Base-by-base conservation (phyloP, 2,329 filamentous ascomycete species). In the Trichoderma sp. region DNA sequence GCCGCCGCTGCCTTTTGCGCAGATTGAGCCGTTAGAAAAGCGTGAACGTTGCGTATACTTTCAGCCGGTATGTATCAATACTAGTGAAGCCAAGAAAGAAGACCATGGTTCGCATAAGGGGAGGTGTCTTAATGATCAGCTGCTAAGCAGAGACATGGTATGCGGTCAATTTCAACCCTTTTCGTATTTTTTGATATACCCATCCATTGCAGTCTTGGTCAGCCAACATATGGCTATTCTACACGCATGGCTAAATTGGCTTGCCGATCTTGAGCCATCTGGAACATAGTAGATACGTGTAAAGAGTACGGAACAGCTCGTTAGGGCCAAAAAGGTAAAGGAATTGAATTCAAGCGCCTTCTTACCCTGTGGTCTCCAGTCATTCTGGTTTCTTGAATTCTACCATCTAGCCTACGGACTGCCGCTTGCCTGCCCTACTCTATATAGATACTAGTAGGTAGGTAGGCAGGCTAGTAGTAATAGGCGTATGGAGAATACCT, bases 141-240 rank as follows among this genome's bases (percentile, higher is more conserved):
- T 58, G 51, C 37, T 66, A 49, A n/a, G 21, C 37, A 58, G 32
- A 46, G 52, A 66, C 55, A 28, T 49, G 28, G 52, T 51, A 52
- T 39, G 61, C n/a, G 32, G 37, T 4, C 51, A n/a, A 51, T 52
- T 54, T 24, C 21, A 11, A 58, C 39, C 18, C 7, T 34, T 32
- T 66, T 13, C 37, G 28, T 32, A 13, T 24, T 24, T 55, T 46
- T 58, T 26, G 43, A 28, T 28, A 30, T 11, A 7, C 24, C 13
- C 26, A 56, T 26, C 16, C 51, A 66, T 24, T 37, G 26, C 26
- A 56, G 43, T 58, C 37, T 26, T 56, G n/a, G 61, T 66, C 61
- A 56, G 61, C 52, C 61, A 52, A 66, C 61, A 26, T 24, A 39
- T 56, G 37, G 28, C 52, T 21, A 28, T 43, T 24, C 32, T 43